These are phyloP conservation scores for Blakeslea trispora DNA, from an alignment of 371 early-diverging fungal species.

Conservation along the genomic window DNA sequence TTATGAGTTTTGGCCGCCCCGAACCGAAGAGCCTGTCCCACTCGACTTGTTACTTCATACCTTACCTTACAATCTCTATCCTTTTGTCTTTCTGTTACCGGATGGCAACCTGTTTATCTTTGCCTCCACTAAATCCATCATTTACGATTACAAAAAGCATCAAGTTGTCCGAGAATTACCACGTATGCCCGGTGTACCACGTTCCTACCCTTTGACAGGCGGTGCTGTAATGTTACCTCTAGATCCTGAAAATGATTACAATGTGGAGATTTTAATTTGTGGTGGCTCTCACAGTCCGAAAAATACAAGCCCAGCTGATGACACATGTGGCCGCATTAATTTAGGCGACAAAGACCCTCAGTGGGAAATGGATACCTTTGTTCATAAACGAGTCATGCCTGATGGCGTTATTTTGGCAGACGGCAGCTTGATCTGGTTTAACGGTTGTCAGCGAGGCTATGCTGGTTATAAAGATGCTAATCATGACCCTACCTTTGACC, in stretches of 20 bases:
- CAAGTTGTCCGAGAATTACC: slow-evolving; percentile 51
- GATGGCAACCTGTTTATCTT: slow-evolving; percentile 60
- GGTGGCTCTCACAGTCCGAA: slow-evolving; percentile 57
- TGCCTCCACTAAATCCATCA: slow-evolving; percentile 53
- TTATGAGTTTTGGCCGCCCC: slow-evolving; percentile 49
- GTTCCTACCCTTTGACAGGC: slow-evolving; percentile 68
- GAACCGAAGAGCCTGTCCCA: slow-evolving; percentile 29
- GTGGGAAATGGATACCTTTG: slow-evolving; percentile 65
- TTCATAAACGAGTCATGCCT: slow-evolving; percentile 65
- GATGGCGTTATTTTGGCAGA: slow-evolving; percentile 62
- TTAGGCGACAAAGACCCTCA: slow-evolving; percentile 43
- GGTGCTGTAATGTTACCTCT: slow-evolving; percentile 62
- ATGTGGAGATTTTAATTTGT: slow-evolving; percentile 60
- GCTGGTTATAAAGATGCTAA: slow-evolving; percentile 57
- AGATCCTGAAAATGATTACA: slow-evolving; percentile 58
- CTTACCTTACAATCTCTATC: slow-evolving; percentile 64
- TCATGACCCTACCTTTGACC: slow-evolving; percentile 59
- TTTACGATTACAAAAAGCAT: slow-evolving; percentile 53
- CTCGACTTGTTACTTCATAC: slow-evolving; percentile 53
- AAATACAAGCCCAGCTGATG: slow-evolving; percentile 40
- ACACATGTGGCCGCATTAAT: slow-evolving; percentile 60
- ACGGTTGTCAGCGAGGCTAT: slow-evolving; percentile 65
- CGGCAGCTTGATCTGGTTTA: slow-evolving; percentile 60
- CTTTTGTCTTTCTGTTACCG: slow-evolving; percentile 54
- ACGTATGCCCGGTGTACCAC: slow-evolving; percentile 53